Base-by-base conservation (phyloP, 306 rosid species). In the Chamaecrista fasciculata region DNA sequence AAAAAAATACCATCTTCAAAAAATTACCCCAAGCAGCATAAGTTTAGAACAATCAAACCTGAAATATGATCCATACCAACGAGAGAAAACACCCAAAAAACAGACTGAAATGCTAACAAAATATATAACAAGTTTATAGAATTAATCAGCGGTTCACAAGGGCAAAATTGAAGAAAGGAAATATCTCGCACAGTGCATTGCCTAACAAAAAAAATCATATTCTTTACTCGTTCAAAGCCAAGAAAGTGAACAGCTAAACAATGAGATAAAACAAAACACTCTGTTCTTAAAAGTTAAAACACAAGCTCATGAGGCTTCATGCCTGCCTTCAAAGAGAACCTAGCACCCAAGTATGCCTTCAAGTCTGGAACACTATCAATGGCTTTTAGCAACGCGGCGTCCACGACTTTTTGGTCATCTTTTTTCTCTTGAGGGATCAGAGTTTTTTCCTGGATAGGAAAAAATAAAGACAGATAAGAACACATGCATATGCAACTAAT, bases 401-500 rank as follows among this genome's bases (percentile, higher is more conserved):
- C 96, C 59, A 91, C 86, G 0, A 74, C 64, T 75, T 91, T 91
- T 77, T 91, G 97, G 51, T 86, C 94, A 26, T 91, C 97, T 39
- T 88, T 91, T 77, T 85, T 91, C 80, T 77, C 84, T 37, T 86
- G 89, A 21, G 97, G 91, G 70, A 91, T 82, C 12, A 48, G 81
- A 21, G 70, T 83, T 64, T 86, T 91, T 62, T 88, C 96, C 97
- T 91, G 50, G 53, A 76, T 64, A 61, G 5, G 16, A 57, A 59
- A 36, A 34, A 21, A 0, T 58, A 40, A 12, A 14, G 14, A 55
- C 8, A 28, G 19, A 67, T 34, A 31, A 67, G 55, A 24, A 36
- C 15, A 55, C 19, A 28, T 53, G 14, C 73, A 28, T 11, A 25
- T 46, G 28, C 18, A 34, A 16, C 20, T 5, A 2, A 55, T 0